These are phyloP conservation scores for Fusarium pilosicola DNA, from an alignment of 2,329 filamentous ascomycete species.

Conservation along the genomic window DNA sequence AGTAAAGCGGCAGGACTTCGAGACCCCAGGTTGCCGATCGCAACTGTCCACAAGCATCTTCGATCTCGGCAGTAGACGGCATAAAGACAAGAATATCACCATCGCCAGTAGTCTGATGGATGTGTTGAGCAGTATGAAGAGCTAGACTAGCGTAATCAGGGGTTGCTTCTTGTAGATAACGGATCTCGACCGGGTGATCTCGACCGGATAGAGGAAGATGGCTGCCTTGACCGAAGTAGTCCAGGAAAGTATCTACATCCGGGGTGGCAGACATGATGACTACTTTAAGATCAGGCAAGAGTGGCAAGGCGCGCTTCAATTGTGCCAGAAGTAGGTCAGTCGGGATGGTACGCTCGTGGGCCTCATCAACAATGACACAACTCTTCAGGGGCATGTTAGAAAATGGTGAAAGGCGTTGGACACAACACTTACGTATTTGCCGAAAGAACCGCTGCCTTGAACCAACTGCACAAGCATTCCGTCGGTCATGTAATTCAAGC, in stretches of 20 bases:
- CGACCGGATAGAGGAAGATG: background rate
- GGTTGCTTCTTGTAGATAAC: background rate
- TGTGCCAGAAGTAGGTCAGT: background rate
- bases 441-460: background rate
- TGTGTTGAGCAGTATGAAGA: background rate
- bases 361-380: background rate
- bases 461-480: background rate
- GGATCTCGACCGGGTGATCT: background rate
- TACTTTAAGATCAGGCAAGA: background rate
- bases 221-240: background rate
- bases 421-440: background rate
- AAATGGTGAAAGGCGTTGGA: background rate
- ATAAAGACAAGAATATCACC: background rate
- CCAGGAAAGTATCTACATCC: background rate
- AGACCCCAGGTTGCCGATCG: constrained; percentile 63
- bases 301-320: background rate
- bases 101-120: background rate
- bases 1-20: constrained; percentile 91
- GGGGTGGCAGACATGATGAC: background rate
- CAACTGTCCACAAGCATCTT: background rate
- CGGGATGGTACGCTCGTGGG: background rate
- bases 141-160: background rate
- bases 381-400: background rate
- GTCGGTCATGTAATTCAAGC: constrained; percentile 30
- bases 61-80: background rate